Evolutionary conservation across 83 land plant species (phyloP).

Genomic region (Larix sibirica): DNA sequence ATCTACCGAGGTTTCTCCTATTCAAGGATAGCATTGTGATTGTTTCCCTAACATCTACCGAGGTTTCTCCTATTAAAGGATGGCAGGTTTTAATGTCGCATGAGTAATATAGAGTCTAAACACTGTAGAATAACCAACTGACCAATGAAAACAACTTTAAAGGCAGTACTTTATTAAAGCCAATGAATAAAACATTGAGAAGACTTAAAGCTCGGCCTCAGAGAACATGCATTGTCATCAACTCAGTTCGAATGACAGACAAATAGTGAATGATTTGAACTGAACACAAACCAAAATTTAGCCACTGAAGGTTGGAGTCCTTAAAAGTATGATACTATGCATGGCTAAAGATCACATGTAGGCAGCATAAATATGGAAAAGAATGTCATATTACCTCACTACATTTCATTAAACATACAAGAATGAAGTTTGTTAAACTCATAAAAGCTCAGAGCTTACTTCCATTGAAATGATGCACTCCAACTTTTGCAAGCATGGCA

Average conservation of each 20-base stretch:
- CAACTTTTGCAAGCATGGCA: constrained; percentile 66
- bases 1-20: not conserved
- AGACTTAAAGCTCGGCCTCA: not conserved
- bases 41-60: too few species aligned
- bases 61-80: not conserved
- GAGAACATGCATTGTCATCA: not conserved
- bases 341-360: constrained; percentile 1
- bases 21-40: not conserved
- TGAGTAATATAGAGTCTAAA: not conserved
- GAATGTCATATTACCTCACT: not conserved
- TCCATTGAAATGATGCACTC: constrained; percentile 73
- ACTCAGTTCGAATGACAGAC: not conserved
- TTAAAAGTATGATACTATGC: not conserved
- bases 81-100: not conserved
- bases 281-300: not conserved
- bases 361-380: not conserved
- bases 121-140: not conserved
- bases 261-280: not conserved
- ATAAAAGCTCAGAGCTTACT: constrained; percentile 33
- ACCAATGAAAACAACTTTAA: too few species aligned
- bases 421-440: not conserved
- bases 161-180: not conserved
- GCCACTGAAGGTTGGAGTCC: not conserved
- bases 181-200: not conserved
- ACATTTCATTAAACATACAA: not conserved